These are phyloP conservation scores for Euryodendron excelsum DNA, from an alignment of 148 eudicot genomes.

Conservation along the genomic window DNA sequence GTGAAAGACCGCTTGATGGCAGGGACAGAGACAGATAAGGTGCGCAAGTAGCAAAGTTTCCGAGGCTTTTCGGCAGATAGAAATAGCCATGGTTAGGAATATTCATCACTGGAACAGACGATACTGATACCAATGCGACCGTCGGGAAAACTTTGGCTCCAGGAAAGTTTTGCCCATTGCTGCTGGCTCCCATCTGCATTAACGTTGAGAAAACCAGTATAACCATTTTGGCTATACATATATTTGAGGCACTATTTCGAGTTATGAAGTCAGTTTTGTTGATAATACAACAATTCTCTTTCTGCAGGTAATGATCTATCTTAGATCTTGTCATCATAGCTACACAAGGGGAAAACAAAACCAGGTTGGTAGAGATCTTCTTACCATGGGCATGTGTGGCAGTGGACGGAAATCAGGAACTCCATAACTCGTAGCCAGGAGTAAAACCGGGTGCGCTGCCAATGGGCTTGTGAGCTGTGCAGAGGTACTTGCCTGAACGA, in stretches of 20 bases:
- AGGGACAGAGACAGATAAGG: conserved; percentile 8
- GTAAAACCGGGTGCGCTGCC: conserved; percentile 24
- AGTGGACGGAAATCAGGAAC: background rate
- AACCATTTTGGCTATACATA: too few relatives aligned
- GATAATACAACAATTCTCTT: too few relatives aligned
- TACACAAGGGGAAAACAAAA: too few relatives aligned
- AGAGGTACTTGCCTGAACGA: conserved; percentile 13
- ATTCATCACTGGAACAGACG: conserved; percentile 16
- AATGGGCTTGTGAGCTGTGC: background rate
- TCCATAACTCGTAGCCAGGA: conserved; percentile 14
- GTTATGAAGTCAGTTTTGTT: too few relatives aligned
- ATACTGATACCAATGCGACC: too few relatives aligned
- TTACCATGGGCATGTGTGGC: conserved; percentile 24
- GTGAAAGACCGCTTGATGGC: background rate
- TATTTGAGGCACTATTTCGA: too few relatives aligned
- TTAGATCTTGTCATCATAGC: too few relatives aligned
- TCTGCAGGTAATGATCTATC: too few relatives aligned
- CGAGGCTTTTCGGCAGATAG: conserved; percentile 15
- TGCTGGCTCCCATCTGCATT: conserved; percentile 16
- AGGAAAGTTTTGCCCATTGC: conserved; percentile 13
- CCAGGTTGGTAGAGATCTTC: too few relatives aligned
- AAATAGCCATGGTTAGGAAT: conserved; percentile 11
- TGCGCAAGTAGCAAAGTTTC: conserved; percentile 11
- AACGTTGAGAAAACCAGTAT: background rate
- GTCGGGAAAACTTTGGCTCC: background rate